phyloP scores from a whole-genome alignment of 2,329 filamentous ascomycete genomes.

The Colletotrichum gigasporum region DNA sequence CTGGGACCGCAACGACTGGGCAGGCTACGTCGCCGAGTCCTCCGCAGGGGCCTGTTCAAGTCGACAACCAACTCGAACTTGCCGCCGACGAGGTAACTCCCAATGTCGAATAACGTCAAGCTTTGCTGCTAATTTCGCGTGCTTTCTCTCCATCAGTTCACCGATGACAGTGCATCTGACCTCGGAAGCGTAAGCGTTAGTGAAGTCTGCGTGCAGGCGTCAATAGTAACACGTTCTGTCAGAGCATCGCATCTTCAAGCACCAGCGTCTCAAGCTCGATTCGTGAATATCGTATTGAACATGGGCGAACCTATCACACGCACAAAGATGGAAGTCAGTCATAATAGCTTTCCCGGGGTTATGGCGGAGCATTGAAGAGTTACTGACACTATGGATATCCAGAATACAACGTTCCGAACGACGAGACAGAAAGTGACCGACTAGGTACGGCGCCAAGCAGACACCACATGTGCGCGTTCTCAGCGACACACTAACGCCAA shows the following conservation, averaged over 20 bases:
- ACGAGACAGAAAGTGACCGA: constrained; percentile 8
- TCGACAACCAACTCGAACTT: background rate
- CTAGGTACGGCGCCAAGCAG: constrained; percentile 9
- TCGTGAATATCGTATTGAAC: constrained; percentile 6
- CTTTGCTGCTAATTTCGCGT: background rate
- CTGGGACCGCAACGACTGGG: too few species aligned
- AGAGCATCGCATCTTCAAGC: background rate
- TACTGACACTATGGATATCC: background rate
- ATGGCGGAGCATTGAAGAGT: too few species aligned
- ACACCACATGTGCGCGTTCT: background rate
- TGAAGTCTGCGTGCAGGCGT: background rate
- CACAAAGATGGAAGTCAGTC: constrained; percentile 17
- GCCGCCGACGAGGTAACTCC: background rate
- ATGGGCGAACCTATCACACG: constrained; percentile 7
- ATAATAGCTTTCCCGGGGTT: background rate
- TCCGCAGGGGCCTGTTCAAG: background rate
- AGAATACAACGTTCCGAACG: constrained; percentile 22
- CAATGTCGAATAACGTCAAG: background rate
- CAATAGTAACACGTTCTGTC: background rate
- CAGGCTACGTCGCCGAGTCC: too few species aligned
- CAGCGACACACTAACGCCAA: too few species aligned
- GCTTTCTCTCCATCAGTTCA: background rate
- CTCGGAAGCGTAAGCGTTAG: background rate
- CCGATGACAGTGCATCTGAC: background rate
- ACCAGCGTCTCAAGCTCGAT: constrained; percentile 44